These are phyloP conservation scores for Polychaeton citri DNA, from an alignment of 2,329 filamentous ascomycete species.

Conservation along the genomic window DNA sequence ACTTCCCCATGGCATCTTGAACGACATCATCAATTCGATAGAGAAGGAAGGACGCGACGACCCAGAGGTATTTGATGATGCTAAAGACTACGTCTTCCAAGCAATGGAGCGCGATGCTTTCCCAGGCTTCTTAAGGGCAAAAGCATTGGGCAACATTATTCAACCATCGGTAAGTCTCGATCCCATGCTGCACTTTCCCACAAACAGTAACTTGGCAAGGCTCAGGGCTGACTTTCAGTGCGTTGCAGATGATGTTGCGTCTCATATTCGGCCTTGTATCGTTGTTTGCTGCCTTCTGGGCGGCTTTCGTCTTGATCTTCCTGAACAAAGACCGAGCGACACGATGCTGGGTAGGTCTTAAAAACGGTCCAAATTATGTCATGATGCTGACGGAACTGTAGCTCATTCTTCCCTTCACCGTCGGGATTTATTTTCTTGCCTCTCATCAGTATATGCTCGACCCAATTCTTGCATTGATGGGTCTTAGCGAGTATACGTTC, in stretches of 20 bases:
- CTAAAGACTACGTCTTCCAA: slow-evolving; percentile 98
- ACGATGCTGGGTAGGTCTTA: slow-evolving; percentile 65
- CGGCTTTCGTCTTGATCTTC: slow-evolving; percentile 85
- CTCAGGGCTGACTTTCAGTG: background rate
- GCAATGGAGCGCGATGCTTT: slow-evolving; percentile 99
- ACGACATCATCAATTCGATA: slow-evolving; percentile 74
- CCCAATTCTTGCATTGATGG: slow-evolving; percentile 75
- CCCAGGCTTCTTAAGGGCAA: slow-evolving; percentile 86
- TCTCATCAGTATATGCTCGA: slow-evolving; percentile 96
- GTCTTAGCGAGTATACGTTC: slow-evolving; percentile 90
- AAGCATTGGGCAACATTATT: slow-evolving; percentile 90
- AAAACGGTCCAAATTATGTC: background rate
- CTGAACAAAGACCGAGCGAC: slow-evolving; percentile 61
- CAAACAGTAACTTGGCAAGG: background rate
- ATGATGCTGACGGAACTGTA: slow-evolving; percentile 24
- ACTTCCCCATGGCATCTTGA: slow-evolving; percentile 73
- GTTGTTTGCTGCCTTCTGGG: slow-evolving; percentile 90
- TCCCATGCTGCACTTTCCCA: background rate
- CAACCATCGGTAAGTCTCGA: slow-evolving; percentile 48
- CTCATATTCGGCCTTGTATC: slow-evolving; percentile 72
- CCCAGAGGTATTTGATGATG: slow-evolving; percentile 90
- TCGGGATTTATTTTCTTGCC: slow-evolving; percentile 77
- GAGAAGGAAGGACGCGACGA: slow-evolving; percentile 88
- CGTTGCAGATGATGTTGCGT: slow-evolving; percentile 52
- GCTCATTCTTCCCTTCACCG: slow-evolving; percentile 78